Evolutionary conservation across 192 early-diverging fungal species (phyloP), one percentile per base, ranked within the genome.

Genomic region (Neocallimastix lanati): DNA sequence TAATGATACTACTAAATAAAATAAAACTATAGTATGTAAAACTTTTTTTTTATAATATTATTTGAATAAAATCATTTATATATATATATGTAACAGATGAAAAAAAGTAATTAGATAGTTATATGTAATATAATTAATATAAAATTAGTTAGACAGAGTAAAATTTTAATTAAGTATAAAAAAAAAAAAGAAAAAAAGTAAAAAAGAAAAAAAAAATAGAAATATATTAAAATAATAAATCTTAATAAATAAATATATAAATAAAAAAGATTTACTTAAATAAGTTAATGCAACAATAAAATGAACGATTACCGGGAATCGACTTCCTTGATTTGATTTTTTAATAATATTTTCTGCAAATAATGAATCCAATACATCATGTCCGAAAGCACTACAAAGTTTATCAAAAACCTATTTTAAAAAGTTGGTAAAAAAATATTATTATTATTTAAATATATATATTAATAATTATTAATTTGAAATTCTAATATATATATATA

Each of bases 1-100:
- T 77, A 98, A 88, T 14, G 96, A 96, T 81, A 98, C 95, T 82
- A 95, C 93, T 85, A 97, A 94, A 85, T 95, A 96, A 83, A 96
- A 97, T 27, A 98, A 85, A 29, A 97, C 92, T 78, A 97, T 88
- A 28, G 94, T 92, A 84, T 99, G 98, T 6, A 92, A 83, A 80
- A 94, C 88, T n/a, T n/a, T n/a, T n/a, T n/a, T 91, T 79, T 18
- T 76, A 29, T 28, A 28, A 25, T 27, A 16, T 27, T n/a, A 37
- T 27, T 29, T 28, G 4, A 29, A 76, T 12, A 13, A 37, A 13
- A 13, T 13, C 13, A 12, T n/a, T n/a, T n/a, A n/a, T n/a, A n/a
- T n/a, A 18, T 77, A 33, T 33, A 6, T 6, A 33, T 33, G 11
- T 33, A 33, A 33, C 11, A 33, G 11, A 33, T 6, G 11, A n/a